Base-by-base conservation (phyloP, 2,329 filamentous ascomycete species). In the Sclerotinia subarctica region DNA sequence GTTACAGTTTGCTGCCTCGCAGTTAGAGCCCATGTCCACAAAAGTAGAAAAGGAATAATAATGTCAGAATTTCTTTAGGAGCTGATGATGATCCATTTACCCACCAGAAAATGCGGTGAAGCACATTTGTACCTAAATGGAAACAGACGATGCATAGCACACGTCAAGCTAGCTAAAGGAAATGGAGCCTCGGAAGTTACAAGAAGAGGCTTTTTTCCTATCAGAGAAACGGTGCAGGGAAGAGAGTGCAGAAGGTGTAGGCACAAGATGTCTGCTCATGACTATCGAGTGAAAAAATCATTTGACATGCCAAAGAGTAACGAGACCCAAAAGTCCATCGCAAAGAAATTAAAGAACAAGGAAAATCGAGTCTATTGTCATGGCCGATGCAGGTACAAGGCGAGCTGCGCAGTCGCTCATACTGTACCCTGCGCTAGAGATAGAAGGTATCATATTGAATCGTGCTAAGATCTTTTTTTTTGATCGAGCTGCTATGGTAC, bases 401-500 rank as follows among this genome's bases (percentile, higher is more conserved):
- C 71, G 75, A 76, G 74, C 72, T 72, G 74, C 75, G 74, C 74
- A 74, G 68, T 71, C 64, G 72, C 75, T 74, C 74, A 69, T 75
- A 71, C 70, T 73, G 74, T 75, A 76, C 74, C 73, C 66, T 75
- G 73, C 74, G 75, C 73, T 72, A 71, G 73, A 69, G 69, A 72
- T 64, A 70, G 69, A 71, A 54, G 69, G 72, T 72, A 72, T 73
- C 70, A 68, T 71, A 69, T 74, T 69, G 72, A 74, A 66, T 75
- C 70, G 67, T 75, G 72, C 72, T 68, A 69, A 68, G 71, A 74
- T 75, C 73, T 74, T 74, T 74, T 74, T 74, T 59, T 73, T 65
- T 72, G 73, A 75, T 74, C 72, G 66, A 74, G 73, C 70, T 74
- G 70, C 70, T 78, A 76, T 77, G 75, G 73, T 78, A 78, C 76